Evolutionary conservation across 1,284 basidiomycete genomes (phyloP).

Genomic region (Heterobasidion irregulare): DNA sequence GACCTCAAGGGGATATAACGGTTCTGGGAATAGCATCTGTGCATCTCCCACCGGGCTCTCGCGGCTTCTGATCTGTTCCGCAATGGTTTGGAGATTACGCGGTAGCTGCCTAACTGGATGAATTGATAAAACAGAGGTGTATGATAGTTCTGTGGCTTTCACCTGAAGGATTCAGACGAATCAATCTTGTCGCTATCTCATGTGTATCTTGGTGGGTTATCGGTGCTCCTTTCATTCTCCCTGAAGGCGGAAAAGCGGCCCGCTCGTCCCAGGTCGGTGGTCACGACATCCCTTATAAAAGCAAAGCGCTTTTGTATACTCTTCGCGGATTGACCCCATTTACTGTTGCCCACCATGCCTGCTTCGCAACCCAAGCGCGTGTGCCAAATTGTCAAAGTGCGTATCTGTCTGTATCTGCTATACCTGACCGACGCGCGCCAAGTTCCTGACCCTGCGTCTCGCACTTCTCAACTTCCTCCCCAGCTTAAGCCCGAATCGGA

Average conservation of each 20-base stretch:
- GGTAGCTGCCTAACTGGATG: too few relatives aligned
- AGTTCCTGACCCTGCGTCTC: not conserved
- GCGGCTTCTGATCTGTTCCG: too few relatives aligned
- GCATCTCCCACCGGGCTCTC: too few relatives aligned
- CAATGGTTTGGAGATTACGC: too few relatives aligned
- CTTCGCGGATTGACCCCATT: not conserved
- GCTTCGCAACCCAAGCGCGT: not conserved
- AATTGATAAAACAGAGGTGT: too few relatives aligned
- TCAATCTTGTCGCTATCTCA: too few relatives aligned
- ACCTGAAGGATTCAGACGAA: too few relatives aligned
- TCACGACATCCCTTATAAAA: not conserved
- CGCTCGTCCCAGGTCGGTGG: not conserved
- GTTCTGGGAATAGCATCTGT: too few relatives aligned
- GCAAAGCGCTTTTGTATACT: not conserved
- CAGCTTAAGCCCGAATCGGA: conserved; percentile 56
- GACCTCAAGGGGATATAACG: too few relatives aligned
- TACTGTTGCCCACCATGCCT: not conserved
- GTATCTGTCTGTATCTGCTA: not conserved
- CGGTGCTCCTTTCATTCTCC: too few relatives aligned
- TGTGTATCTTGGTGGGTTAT: not conserved
- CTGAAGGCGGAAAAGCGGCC: not conserved
- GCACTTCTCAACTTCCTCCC: conserved; percentile 2
- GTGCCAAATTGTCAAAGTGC: not conserved
- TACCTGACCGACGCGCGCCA: not conserved
- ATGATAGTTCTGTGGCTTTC: too few relatives aligned